Percentiles rank a stretch among this genome's conserved stretches.
Evolutionary conservation across 768 basidiomycete species (phyloP).

Genomic region (Rhodotorula kratochvilovae): DNA sequence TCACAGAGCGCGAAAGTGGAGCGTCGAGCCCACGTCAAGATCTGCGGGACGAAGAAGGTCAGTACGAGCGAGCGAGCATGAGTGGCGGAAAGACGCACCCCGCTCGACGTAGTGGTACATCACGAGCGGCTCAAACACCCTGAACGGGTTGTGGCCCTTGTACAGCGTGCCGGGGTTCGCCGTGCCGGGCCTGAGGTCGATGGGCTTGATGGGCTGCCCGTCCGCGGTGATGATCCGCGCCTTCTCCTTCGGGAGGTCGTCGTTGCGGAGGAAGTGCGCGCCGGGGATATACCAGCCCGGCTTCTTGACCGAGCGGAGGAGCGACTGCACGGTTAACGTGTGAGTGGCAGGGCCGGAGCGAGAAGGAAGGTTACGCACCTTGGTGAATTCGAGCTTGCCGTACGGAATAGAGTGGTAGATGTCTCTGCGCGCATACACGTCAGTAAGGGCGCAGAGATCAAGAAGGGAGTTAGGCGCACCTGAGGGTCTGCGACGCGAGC

Average conservation of each 20-base stretch:
- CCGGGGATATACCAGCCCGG: slow-evolving; percentile 9
- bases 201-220: neutral
- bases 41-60: neutral
- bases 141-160: neutral
- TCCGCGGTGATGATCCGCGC: slow-evolving; percentile 6
- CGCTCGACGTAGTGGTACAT: slow-evolving; percentile 16
- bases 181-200: neutral
- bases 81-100: neutral
- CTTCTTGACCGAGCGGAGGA: neutral
- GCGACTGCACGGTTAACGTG: neutral
- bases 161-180: neutral
- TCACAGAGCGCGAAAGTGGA: neutral
- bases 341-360: neutral
- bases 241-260: neutral
- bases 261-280: slow-evolving; percentile 2
- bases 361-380: neutral
- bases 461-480: neutral
- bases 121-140: slow-evolving; percentile 5
- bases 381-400: slow-evolving; percentile 11
- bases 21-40: neutral
- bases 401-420: neutral
- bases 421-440: neutral
- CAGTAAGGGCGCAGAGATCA: neutral
- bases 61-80: neutral
- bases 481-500: neutral